These are phyloP conservation scores for Halteria grandinella DNA, from an alignment of 73 alveolate genomes.

Conservation along the genomic window DNA sequence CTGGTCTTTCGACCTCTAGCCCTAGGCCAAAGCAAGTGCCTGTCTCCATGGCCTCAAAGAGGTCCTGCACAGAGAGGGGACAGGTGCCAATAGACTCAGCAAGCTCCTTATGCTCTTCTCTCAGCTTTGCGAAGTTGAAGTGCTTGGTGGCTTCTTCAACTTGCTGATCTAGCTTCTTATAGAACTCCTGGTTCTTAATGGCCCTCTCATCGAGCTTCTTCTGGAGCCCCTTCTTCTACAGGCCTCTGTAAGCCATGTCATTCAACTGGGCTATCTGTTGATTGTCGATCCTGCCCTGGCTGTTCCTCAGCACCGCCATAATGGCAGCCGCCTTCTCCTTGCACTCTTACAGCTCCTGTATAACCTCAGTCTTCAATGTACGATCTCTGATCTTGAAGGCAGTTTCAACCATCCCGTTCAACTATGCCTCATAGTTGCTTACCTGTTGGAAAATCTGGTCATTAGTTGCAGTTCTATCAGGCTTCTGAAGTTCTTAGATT, in stretches of 20 bases:
- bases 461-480: too few species aligned
- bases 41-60: slow-evolving; percentile 33
- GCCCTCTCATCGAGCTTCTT: slow-evolving; percentile 54
- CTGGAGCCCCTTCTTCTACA: slow-evolving; percentile 33
- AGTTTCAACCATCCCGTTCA: too few species aligned
- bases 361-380: too few species aligned
- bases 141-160: background rate
- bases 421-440: too few species aligned
- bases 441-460: too few species aligned
- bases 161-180: background rate
- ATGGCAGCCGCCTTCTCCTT: too few species aligned
- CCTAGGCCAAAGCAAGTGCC: slow-evolving; percentile 37
- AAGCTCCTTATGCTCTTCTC: background rate
- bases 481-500: too few species aligned
- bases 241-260: slow-evolving; percentile 42
- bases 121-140: background rate
- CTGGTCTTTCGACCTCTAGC: slow-evolving; percentile 35
- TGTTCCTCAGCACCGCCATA: too few species aligned
- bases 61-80: slow-evolving; percentile 15
- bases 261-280: slow-evolving; percentile 19
- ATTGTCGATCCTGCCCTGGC: too few species aligned
- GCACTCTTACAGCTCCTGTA: too few species aligned
- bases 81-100: slow-evolving; percentile 25
- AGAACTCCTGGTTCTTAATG: slow-evolving; percentile 36
- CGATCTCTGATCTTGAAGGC: too few species aligned